Evolutionary conservation across 441 rosid genomes (phyloP).

Genomic region (Pelargonium australe): DNA sequence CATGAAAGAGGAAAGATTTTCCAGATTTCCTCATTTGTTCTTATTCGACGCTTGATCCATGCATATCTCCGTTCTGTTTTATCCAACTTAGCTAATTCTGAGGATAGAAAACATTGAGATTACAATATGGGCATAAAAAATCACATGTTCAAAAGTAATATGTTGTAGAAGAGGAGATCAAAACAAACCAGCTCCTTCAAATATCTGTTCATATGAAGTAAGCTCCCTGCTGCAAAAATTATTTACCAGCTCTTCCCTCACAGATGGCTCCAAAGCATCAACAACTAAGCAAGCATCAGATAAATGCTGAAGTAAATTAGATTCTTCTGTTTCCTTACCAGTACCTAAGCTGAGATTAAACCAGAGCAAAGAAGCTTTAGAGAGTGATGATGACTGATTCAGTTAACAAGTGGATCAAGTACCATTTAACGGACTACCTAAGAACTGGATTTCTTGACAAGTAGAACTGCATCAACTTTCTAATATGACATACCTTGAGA

Average conservation of each 20-base stretch:
- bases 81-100: conserved; percentile 97
- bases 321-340: conserved; percentile 91
- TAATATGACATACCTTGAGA: conserved; percentile 64
- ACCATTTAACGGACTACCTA: not conserved
- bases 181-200: conserved; percentile 97
- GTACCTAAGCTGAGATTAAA: conserved; percentile 88
- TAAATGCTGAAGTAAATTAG: conserved; percentile 79
- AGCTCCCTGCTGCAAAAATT: conserved; percentile 97
- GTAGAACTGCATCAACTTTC: not conserved
- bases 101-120: conserved; percentile 20
- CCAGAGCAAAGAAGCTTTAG: conserved; percentile 15
- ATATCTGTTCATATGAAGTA: conserved; percentile 95
- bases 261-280: conserved; percentile 98
- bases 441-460: not conserved
- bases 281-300: conserved; percentile 97
- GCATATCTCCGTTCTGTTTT: conserved; percentile 96
- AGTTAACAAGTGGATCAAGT: not conserved
- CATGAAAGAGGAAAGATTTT: conserved; percentile 90
- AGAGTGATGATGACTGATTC: conserved; percentile 1
- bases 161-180: conserved; percentile 13
- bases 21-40: conserved; percentile 97
- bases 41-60: conserved; percentile 95
- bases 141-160: conserved; percentile 8
- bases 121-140: conserved; percentile 10
- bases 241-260: conserved; percentile 96